These are phyloP conservation scores for Venturia effusa DNA, from an alignment of 2,329 filamentous ascomycete species.

Conservation along the genomic window DNA sequence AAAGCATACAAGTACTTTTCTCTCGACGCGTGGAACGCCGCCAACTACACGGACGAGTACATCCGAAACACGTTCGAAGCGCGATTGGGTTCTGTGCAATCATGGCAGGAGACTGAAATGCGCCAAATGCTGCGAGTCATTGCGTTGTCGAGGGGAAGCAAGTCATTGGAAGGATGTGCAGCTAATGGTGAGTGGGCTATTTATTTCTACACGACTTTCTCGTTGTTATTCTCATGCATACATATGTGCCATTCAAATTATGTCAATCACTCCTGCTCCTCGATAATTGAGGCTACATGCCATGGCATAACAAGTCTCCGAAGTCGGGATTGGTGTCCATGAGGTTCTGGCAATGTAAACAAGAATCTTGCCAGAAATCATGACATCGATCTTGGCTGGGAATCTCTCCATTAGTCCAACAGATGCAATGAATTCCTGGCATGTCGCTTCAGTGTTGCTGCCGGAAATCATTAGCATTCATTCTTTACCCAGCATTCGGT, in stretches of 20 bases:
- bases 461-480: neutral
- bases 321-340: no score
- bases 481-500: neutral
- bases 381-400: no score
- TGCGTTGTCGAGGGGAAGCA: slow-evolving; percentile 46
- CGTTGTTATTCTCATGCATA: neutral
- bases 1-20: slow-evolving; percentile 50
- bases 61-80: slow-evolving; percentile 53
- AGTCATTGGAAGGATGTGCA: slow-evolving; percentile 46
- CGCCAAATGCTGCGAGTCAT: slow-evolving; percentile 49
- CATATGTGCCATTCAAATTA: neutral
- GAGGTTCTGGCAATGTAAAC: no score
- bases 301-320: no score
- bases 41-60: slow-evolving; percentile 42
- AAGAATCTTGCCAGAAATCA: no score
- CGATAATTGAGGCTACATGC: no score
- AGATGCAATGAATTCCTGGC: neutral
- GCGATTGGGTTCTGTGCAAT: slow-evolving; percentile 43
- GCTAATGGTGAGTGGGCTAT: slow-evolving; percentile 35
- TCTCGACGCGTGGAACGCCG: slow-evolving; percentile 34
- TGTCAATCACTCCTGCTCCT: no score
- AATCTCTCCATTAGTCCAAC: no score
- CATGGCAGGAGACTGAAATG: slow-evolving; percentile 43
- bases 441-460: neutral
- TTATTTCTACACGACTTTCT: neutral